These are phyloP conservation scores for Anaeramoeba flamelloides DNA, from an alignment of 78 protist genomes.

Conservation along the genomic window DNA sequence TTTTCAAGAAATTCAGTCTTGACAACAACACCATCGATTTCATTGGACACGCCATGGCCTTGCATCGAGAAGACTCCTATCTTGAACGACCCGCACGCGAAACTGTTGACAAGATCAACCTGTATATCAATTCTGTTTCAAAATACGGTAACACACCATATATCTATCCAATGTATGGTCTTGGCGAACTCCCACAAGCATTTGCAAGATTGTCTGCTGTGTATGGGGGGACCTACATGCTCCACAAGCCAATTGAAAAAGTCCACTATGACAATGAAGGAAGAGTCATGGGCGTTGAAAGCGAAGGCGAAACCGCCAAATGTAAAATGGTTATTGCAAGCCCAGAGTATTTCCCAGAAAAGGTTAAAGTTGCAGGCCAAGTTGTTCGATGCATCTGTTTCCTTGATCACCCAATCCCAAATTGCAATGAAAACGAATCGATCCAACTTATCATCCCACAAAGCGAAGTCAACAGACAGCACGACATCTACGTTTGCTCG, in stretches of 20 bases:
- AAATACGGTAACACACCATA: constrained; percentile 58
- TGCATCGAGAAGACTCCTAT: constrained; percentile 63
- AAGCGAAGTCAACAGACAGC: constrained; percentile 51
- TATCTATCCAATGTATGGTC: constrained; percentile 94
- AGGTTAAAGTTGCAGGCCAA: too few relatives aligned
- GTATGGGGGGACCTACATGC: constrained; percentile 95
- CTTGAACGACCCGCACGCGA: constrained; percentile 54
- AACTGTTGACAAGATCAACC: constrained; percentile 44
- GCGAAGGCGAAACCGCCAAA: constrained; percentile 53
- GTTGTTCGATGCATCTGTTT: constrained; percentile 84
- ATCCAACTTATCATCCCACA: constrained; percentile 76
- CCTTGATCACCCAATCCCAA: constrained; percentile 56
- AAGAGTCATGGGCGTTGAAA: constrained; percentile 50
- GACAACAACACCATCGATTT: constrained; percentile 67
- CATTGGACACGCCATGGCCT: constrained; percentile 88
- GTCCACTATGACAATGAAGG: constrained; percentile 62
- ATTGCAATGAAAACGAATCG: too few relatives aligned
- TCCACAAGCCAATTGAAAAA: constrained; percentile 70
- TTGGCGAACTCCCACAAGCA: constrained; percentile 88
- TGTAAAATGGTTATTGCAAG: constrained; percentile 63
- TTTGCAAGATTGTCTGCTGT: constrained; percentile 83
- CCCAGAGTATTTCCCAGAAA: constrained; percentile 88
- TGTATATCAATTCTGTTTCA: constrained; percentile 67
- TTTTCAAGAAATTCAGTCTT: constrained; percentile 64
- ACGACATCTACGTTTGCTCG: constrained; percentile 78